Base-by-base conservation (phyloP, 768 basidiomycete species). In the Rubroboletus satanas region DNA sequence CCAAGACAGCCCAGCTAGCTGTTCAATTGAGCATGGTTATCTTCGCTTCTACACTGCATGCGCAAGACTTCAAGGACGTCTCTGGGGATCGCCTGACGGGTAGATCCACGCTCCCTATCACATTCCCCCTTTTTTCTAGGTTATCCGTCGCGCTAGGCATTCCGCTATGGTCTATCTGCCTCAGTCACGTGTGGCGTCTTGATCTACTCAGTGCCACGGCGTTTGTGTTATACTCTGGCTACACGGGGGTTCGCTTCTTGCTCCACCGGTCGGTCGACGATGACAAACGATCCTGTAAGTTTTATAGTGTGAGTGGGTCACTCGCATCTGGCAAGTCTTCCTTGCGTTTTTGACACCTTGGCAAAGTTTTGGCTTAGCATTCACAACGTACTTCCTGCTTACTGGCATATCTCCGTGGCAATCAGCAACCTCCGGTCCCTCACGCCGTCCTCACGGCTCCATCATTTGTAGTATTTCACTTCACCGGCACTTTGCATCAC, bases 41-140 rank as follows among this genome's bases (percentile, higher is more conserved):
- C 1, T 67, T 71, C 32, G 57, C 64, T 1, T 70, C 71, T 9
- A 76, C 74, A 8, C 56, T 73, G 21, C 61, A 64, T 28, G 61
- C 61, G 3, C 65, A 71, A 56, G 67, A 72, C 45, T 72, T 71
- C 35, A 66, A 70, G 23, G 79, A 80, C 51, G 61, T 72, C 8
- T 64, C 67, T 23, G 77, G 79, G 5, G 79, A 79, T 52, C 56
- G 57, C 3, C 48, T 63, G 0, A 62, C 62, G 5, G 74, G 73
- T 7, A 62, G 78, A 39, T 50, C 58, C 7, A 79, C 78, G 0
- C 60, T 80, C 9, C 77, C 76, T 7, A 76, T 79, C 45, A 60
- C 67, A 14, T 66, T 66, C 7, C 79, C 79, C 1, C 45, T 58
- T 4, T 23, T 41, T 5, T 52, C 66, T 2, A 47, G 69, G 35